These are phyloP conservation scores for Skeletonema potamos DNA, from an alignment of 108 stramenopile species.

Conservation along the genomic window DNA sequence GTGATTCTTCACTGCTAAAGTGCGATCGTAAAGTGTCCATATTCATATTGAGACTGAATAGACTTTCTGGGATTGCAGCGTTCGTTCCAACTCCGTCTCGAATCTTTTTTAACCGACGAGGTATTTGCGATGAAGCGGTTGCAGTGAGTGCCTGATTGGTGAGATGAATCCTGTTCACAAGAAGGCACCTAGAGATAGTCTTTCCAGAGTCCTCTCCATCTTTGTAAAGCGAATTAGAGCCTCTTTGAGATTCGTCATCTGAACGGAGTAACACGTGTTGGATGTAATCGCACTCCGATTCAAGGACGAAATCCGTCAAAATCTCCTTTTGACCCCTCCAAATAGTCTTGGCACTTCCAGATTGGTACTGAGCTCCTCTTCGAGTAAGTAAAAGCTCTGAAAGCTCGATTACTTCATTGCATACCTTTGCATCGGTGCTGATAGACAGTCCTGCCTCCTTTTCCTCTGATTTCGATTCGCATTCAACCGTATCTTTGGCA, in stretches of 20 bases:
- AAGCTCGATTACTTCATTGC: constrained; percentile 73
- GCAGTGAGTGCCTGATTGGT: constrained; percentile 66
- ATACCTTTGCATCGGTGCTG: constrained; percentile 75
- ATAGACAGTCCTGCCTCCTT: constrained; percentile 37
- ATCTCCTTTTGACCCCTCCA: constrained; percentile 87
- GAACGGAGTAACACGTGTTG: constrained; percentile 46
- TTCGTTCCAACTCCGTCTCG: constrained; percentile 21
- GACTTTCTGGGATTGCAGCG: constrained; percentile 17
- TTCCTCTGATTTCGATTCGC: constrained; percentile 27
- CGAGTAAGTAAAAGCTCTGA: constrained; percentile 68
- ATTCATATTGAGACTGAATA: constrained; percentile 29
- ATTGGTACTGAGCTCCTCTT: constrained; percentile 68
- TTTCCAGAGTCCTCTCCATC: constrained; percentile 90
- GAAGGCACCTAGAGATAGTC: constrained; percentile 65
- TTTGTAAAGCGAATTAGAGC: constrained; percentile 55
- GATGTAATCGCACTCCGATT: constrained; percentile 61
- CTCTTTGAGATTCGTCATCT: constrained; percentile 34
- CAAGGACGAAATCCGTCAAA: constrained; percentile 64
- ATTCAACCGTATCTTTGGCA: constrained; percentile 65
- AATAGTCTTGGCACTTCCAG: constrained; percentile 62
- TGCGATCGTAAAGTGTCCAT: constrained; percentile 22
- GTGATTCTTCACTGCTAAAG: constrained; percentile 10
- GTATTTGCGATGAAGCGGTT: constrained; percentile 78
- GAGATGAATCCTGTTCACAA: constrained; percentile 71
- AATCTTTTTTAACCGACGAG: constrained; percentile 57